A percentile compares a stretch with the other conserved stretches of the same genome.
Conservation (phyloP, 2,329 filamentous ascomycete genomes). For the Alternaria viburni region DNA sequence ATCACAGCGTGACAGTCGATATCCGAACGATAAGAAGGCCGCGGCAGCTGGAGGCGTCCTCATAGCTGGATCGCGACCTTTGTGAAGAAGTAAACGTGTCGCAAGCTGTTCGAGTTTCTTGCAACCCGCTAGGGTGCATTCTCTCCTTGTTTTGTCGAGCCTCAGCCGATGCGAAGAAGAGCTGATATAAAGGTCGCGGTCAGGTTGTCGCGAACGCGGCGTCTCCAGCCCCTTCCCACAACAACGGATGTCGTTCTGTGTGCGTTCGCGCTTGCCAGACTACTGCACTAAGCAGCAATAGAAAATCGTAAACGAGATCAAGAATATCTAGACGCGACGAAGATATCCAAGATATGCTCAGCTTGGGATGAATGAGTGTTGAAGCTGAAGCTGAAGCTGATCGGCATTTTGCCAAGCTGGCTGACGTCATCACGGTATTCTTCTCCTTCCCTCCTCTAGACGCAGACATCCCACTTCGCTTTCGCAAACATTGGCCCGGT, state of each 20-base stretch:
- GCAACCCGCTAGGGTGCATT: not conserved
- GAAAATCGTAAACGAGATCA: not conserved
- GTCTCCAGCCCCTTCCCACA: not conserved
- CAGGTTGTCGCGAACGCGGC: not conserved
- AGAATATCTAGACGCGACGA: not conserved
- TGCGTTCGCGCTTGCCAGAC: not conserved
- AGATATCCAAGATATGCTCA: not conserved
- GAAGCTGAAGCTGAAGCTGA: not conserved
- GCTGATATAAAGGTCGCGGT: not conserved
- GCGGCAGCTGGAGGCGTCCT: not conserved
- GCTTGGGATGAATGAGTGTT: not conserved
- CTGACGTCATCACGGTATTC: not conserved
- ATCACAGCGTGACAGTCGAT: not conserved
- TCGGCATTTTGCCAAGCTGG: not conserved
- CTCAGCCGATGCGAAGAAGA: not conserved
- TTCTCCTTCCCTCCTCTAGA: not conserved
- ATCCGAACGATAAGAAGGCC: not conserved
- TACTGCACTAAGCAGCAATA: not conserved
- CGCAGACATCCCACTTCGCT: not conserved
- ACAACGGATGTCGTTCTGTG: not conserved
- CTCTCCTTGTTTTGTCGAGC: not conserved
- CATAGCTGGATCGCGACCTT: not conserved
- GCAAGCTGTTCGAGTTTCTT: not conserved
- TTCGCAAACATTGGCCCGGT: not conserved
- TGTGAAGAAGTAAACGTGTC: not conserved